phyloP scores from a whole-genome alignment of 2,329 filamentous ascomycete genomes.

The Cladorrhinum sp. region DNA sequence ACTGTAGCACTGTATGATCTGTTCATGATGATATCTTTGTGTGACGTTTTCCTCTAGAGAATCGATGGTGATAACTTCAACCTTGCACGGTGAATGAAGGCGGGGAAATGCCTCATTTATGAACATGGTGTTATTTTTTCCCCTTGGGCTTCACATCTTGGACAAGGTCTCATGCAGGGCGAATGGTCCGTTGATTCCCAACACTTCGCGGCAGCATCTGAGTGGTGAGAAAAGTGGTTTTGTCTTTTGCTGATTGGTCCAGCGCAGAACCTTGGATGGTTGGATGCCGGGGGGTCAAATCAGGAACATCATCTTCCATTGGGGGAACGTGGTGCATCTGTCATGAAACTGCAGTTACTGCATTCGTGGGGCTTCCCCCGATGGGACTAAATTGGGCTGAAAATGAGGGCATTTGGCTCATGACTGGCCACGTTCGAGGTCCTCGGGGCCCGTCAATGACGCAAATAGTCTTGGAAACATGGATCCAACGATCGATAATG shows the following conservation, averaged over 20 bases:
- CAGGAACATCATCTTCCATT: background rate
- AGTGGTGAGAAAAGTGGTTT: constrained; percentile 1
- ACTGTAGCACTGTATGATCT: constrained; percentile 3
- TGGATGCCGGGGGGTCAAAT: background rate
- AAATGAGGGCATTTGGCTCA: background rate
- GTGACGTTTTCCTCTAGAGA: background rate
- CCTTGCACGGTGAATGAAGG: background rate
- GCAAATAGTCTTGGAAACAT: background rate
- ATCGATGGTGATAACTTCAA: background rate
- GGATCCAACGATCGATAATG: background rate
- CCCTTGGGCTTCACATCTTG: background rate
- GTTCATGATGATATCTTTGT: background rate
- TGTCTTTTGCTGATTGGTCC: constrained; percentile 6
- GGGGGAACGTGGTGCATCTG: background rate
- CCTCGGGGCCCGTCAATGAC: background rate
- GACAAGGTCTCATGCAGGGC: constrained; percentile 1
- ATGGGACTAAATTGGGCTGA: background rate
- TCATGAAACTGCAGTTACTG: background rate
- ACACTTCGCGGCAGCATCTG: constrained; percentile 7
- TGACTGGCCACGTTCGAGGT: no score
- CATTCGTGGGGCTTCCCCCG: background rate
- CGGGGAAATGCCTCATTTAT: constrained; percentile 2
- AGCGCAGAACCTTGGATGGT: background rate
- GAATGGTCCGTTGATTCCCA: constrained; percentile 6
- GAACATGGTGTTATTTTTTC: background rate